Evolutionary conservation across 2,329 filamentous ascomycete genomes (phyloP), one percentile per base, ranked within the genome.

Genomic region (Calonectria pteridis): DNA sequence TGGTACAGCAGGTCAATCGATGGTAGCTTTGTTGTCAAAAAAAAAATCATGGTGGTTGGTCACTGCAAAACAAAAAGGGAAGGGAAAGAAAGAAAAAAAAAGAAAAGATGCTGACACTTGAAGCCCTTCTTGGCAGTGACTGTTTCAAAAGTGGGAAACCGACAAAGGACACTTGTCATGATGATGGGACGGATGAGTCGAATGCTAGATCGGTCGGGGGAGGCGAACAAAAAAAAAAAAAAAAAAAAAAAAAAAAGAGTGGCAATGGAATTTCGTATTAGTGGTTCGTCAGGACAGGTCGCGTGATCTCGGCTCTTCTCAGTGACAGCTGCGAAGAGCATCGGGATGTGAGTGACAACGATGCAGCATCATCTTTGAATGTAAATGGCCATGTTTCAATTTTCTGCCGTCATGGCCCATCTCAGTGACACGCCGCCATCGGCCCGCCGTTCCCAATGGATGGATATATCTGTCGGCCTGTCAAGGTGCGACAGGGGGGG

Each of bases 81-180:
- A 29, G 29, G 18, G 2, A 33, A 55, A 31, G 5, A 29, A 51
- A 29, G 2, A 33, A 55, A 31, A 5, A 31, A 2, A 20, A 33
- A 28, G 13, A 31, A 11, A 55, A 55, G 29, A 55, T 43, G 33
- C 16, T 59, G 55, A 23, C n/a, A 20, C 28, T 33, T 23, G n/a
- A 10, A 37, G 31, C 18, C 18, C 33, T 59, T 10, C 13, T 35
- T n/a, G 5, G n/a, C 10, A 14, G 20, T 26, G 55, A 35, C 2
- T 23, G 31, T 59, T 37, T 9, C 55, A 16, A n/a, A 16, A 23
- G 29, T 5, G 23, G 14, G 23, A 40, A 43, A n/a, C 16, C 13
- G 13, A 23, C 1, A 18, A 14, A 69, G 67, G 55, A 69, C 67
- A 69, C 28, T 53, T 69, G 50, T 69, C 67, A 69, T 20, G 10